Evolutionary conservation across 768 basidiomycete species (phyloP).

Genomic region (Kwoniella shandongensis): DNA sequence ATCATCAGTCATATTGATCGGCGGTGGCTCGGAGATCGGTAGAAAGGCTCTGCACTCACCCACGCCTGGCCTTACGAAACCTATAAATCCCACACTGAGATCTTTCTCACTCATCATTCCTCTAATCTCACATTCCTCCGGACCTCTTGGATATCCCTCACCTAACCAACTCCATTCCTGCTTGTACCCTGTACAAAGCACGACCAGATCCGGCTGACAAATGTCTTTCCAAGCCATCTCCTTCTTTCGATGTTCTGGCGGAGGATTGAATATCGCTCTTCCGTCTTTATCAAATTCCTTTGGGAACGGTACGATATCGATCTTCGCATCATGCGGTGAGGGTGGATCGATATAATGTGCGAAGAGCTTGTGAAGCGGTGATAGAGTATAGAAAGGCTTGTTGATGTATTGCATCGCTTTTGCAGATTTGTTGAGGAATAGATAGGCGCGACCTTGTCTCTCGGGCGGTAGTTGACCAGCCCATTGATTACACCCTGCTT

Average conservation of each 20-base stretch:
- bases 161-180: slow-evolving; percentile 50
- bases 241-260: slow-evolving; percentile 54
- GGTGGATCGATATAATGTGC: slow-evolving; percentile 63
- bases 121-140: slow-evolving; percentile 44
- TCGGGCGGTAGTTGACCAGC: slow-evolving; percentile 62
- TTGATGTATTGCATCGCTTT: slow-evolving; percentile 65
- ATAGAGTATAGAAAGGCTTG: slow-evolving; percentile 60
- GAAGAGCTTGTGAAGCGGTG: slow-evolving; percentile 57
- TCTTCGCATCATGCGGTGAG: slow-evolving; percentile 56
- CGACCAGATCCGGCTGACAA: slow-evolving; percentile 40
- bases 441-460: slow-evolving; percentile 64
- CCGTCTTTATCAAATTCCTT: slow-evolving; percentile 56
- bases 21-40: too few species aligned
- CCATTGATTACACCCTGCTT: slow-evolving; percentile 66
- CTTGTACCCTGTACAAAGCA: slow-evolving; percentile 53
- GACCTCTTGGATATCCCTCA: slow-evolving; percentile 44
- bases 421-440: slow-evolving; percentile 62
- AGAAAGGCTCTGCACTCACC: slow-evolving; percentile 53
- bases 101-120: slow-evolving; percentile 53
- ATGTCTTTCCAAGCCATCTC: slow-evolving; percentile 41
- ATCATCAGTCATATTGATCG: too few species aligned
- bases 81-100: slow-evolving; percentile 60
- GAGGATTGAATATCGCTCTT: slow-evolving; percentile 57
- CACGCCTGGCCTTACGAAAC: slow-evolving; percentile 63
- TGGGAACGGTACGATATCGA: slow-evolving; percentile 65